Percentiles rank a stretch among this genome's conserved stretches.
phyloP scores from a whole-genome alignment of 2,329 filamentous ascomycete genomes.

The Pseudofabraea citricarpa region DNA sequence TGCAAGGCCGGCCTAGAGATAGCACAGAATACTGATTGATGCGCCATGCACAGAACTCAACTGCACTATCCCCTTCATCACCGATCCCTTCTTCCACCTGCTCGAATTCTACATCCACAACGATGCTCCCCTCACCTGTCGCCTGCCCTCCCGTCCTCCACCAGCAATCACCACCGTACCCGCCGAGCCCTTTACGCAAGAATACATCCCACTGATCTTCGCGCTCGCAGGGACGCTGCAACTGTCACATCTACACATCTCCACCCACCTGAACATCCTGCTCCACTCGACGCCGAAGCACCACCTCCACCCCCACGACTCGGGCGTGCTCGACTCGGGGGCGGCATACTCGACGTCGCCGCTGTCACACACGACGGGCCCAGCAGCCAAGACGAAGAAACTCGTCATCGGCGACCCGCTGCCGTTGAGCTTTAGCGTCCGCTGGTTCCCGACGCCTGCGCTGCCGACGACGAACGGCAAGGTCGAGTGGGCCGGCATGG shows the following conservation, averaged over 20 bases:
- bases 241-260: slow-evolving; percentile 83
- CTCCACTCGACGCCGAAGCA: slow-evolving; percentile 63
- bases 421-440: slow-evolving; percentile 71
- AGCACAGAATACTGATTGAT: slow-evolving; percentile 1
- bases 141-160: slow-evolving; percentile 73
- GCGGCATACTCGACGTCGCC: slow-evolving; percentile 82
- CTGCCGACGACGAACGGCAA: slow-evolving; percentile 63
- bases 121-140: slow-evolving; percentile 89
- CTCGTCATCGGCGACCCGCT: slow-evolving; percentile 85
- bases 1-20: not conserved
- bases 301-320: slow-evolving; percentile 57
- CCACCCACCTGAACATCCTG: slow-evolving; percentile 83
- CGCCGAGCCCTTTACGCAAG: slow-evolving; percentile 42
- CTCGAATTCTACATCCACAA: slow-evolving; percentile 98
- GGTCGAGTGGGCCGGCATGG: slow-evolving; percentile 62
- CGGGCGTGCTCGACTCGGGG: slow-evolving; percentile 80
- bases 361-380: slow-evolving; percentile 48
- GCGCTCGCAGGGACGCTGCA: slow-evolving; percentile 87
- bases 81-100: slow-evolving; percentile 79
- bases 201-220: slow-evolving; percentile 81
- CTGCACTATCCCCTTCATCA: slow-evolving; percentile 74
- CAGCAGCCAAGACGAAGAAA: slow-evolving; percentile 47
- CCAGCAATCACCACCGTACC: slow-evolving; percentile 35
- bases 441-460: slow-evolving; percentile 78
- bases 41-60: slow-evolving; percentile 57